These are phyloP conservation scores for Tulasnella sp. DNA, from an alignment of 768 basidiomycete genomes.

Conservation along the genomic window DNA sequence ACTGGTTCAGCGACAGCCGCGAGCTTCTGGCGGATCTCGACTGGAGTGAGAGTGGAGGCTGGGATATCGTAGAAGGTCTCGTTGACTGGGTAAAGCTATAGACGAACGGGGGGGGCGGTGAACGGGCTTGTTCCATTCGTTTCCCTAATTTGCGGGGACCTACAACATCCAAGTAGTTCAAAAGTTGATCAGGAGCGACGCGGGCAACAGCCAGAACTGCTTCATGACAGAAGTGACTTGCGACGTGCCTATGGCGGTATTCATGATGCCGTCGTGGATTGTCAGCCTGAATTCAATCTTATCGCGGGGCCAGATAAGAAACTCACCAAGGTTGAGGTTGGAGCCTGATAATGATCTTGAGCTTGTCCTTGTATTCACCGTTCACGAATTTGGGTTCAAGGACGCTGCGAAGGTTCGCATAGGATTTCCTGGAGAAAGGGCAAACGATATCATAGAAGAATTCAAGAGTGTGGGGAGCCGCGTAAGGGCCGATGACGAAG, in stretches of 20 bases:
- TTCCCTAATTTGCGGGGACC: constrained; percentile 28
- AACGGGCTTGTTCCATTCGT: too few species aligned
- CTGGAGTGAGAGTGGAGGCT: constrained; percentile 58
- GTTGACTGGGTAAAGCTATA: constrained; percentile 71
- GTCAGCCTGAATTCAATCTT: constrained; percentile 39
- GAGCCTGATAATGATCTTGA: constrained; percentile 50
- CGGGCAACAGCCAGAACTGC: constrained; percentile 73
- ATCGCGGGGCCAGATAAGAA: constrained; percentile 37
- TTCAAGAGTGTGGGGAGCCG: constrained; percentile 74
- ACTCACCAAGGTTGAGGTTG: constrained; percentile 41
- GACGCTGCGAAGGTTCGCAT: constrained; percentile 54
- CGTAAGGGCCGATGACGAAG: constrained; percentile 55
- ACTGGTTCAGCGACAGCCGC: constrained; percentile 53
- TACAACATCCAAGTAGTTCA: constrained; percentile 69
- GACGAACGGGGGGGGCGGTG: background rate
- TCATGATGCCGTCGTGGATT: constrained; percentile 54
- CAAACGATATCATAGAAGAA: constrained; percentile 87
- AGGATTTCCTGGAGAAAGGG: constrained; percentile 48
- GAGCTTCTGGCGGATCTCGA: constrained; percentile 72
- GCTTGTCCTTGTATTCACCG: constrained; percentile 60
- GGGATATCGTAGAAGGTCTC: constrained; percentile 78
- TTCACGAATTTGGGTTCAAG: constrained; percentile 43
- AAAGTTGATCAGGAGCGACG: constrained; percentile 71
- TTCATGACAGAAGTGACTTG: constrained; percentile 76
- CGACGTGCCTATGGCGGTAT: constrained; percentile 57